Evolutionary conservation across 306 rosid genomes (phyloP).

Genomic region (Lathyrus sativus): DNA sequence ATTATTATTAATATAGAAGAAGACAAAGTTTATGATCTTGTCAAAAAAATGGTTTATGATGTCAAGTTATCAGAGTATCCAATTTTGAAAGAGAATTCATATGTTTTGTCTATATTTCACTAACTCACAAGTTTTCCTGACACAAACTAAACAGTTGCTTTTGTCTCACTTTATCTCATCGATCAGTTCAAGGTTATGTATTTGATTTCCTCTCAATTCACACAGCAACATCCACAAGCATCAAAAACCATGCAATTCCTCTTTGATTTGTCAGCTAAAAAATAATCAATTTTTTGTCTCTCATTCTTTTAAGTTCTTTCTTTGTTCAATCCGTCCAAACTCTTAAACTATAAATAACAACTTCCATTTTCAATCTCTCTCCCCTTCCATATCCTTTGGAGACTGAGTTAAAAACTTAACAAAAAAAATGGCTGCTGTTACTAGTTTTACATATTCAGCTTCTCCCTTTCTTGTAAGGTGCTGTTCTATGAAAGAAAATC

Average conservation of each 20-base stretch:
- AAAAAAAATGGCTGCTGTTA: constrained; percentile 39
- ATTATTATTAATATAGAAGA: background rate
- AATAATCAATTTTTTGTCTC: constrained; percentile 33
- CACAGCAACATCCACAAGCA: background rate
- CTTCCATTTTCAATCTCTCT: constrained; percentile 27
- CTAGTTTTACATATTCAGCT: constrained; percentile 42
- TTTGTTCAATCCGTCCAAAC: constrained; percentile 38
- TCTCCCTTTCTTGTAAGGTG: constrained; percentile 41
- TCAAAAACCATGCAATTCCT: constrained; percentile 40
- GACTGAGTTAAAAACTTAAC: background rate
- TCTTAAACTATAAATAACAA: constrained; percentile 32
- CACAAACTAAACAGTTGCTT: constrained; percentile 35
- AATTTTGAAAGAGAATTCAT: background rate
- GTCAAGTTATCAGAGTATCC: constrained; percentile 10
- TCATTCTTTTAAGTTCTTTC: constrained; percentile 1
- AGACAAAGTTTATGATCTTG: constrained; percentile 20
- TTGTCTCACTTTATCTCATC: constrained; percentile 32
- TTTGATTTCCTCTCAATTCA: constrained; percentile 14
- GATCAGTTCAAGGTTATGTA: constrained; percentile 42
- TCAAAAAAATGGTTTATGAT: background rate
- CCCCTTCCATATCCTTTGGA: constrained; percentile 20
- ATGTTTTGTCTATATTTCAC: background rate
- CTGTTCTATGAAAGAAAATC: constrained; percentile 52
- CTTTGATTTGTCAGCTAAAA: constrained; percentile 46
- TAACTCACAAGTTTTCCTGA: constrained; percentile 22